These are phyloP conservation scores for Cladorrhinum samala DNA, from an alignment of 495 filamentous ascomycete species.

Conservation along the genomic window DNA sequence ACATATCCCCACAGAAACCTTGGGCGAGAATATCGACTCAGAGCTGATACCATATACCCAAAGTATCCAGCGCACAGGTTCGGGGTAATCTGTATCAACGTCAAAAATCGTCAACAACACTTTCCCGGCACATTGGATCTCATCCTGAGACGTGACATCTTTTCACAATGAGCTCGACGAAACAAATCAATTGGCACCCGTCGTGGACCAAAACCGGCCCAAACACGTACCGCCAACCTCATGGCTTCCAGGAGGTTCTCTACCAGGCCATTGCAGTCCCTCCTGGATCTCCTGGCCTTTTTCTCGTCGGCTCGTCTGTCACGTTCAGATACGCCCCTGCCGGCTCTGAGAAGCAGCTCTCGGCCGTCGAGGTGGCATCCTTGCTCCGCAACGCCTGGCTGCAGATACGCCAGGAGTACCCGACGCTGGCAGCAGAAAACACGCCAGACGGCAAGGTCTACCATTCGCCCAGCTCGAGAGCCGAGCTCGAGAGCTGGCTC, in stretches of 20 bases:
- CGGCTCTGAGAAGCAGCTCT: not conserved
- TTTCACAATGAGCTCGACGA: no score
- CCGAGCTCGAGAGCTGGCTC: conserved; percentile 5
- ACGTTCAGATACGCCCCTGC: not conserved
- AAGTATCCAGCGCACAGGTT: no score
- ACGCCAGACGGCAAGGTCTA: conserved; percentile 2
- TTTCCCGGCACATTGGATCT: no score
- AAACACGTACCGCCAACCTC: conserved; percentile 1
- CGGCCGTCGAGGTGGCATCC: not conserved
- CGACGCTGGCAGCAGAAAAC: conserved; percentile 6
- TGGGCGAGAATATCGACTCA: no score
- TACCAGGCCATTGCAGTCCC: conserved; percentile 8
- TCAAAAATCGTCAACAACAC: no score
- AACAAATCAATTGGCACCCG: no score
- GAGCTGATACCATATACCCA: no score
- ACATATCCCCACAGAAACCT: no score
- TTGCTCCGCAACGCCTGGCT: conserved; percentile 6
- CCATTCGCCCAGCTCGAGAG: not conserved
- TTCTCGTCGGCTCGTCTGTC: conserved; percentile 2
- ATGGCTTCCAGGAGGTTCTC: conserved; percentile 11
- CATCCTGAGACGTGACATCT: no score
- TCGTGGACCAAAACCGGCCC: not conserved
- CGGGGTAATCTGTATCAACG: no score
- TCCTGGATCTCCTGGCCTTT: conserved; percentile 6
- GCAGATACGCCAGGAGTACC: conserved; percentile 5